Evolutionary conservation across 176 grass and related monocot genomes (phyloP).

Genomic region (Avena sativa): DNA sequence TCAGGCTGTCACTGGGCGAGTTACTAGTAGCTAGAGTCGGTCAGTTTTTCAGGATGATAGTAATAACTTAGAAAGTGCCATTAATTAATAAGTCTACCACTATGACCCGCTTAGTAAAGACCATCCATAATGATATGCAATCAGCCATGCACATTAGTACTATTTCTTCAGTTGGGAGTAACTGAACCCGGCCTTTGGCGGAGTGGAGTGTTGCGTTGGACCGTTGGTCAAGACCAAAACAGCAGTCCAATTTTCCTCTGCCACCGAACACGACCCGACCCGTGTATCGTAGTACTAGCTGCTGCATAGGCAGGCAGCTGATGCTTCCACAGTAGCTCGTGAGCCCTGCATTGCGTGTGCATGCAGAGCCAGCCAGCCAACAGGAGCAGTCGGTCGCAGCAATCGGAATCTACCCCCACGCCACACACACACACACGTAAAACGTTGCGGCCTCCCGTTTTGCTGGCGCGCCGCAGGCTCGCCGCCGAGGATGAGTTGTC

Average conservation of each 20-base stretch:
- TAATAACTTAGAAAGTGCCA: neutral
- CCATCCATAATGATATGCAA: no score
- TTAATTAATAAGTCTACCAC: neutral
- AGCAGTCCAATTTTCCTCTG: conserved; percentile 1
- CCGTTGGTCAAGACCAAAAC: conserved; percentile 8
- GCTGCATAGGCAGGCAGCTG: neutral
- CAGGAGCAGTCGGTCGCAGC: conserved; percentile 25
- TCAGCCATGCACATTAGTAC: no score
- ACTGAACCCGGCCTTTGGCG: no score
- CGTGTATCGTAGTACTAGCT: no score
- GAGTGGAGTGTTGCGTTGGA: neutral
- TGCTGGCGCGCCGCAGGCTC: neutral
- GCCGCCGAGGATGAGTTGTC: neutral
- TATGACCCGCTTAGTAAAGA: no score
- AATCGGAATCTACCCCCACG: conserved; percentile 31
- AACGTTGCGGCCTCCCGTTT: neutral
- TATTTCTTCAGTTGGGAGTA: no score
- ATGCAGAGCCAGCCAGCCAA: neutral
- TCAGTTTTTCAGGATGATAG: neutral
- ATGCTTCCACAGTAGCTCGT: neutral
- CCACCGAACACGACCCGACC: neutral
- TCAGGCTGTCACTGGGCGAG: neutral
- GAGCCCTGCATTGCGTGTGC: neutral
- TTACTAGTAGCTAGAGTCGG: no score
- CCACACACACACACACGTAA: neutral